phyloP scores from a whole-genome alignment of 352 stramenopile species.

The Globisporangium recalcitrans region DNA sequence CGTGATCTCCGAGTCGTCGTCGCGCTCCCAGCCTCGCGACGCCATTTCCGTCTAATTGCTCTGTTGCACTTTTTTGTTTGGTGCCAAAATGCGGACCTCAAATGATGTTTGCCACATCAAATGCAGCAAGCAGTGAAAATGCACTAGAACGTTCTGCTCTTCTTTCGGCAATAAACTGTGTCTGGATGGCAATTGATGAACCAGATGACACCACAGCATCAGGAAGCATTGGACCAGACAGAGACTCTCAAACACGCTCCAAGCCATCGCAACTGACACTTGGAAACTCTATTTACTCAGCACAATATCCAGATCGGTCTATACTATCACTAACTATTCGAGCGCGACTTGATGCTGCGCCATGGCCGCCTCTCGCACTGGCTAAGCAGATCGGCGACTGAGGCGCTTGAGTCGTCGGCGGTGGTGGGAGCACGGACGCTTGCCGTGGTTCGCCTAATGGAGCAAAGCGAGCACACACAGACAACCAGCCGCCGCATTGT shows the following conservation, averaged over 20 bases:
- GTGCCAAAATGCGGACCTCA: slow-evolving; percentile 2
- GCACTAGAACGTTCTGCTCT: no score
- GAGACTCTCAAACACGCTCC: no score
- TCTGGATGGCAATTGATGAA: no score
- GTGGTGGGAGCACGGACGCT: slow-evolving; percentile 48
- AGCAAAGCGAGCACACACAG: not conserved
- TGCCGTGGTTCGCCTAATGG: slow-evolving; percentile 40
- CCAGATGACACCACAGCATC: no score
- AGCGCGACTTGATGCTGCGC: not conserved
- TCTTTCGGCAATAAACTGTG: no score
- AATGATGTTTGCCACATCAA: slow-evolving; percentile 3
- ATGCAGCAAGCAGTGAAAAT: not conserved
- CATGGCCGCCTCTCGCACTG: not conserved
- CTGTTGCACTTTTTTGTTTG: not conserved
- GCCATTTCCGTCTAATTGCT: slow-evolving; percentile 28
- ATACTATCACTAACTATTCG: slow-evolving; percentile 6
- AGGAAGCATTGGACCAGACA: no score
- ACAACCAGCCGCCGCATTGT: not conserved
- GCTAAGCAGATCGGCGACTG: slow-evolving; percentile 19
- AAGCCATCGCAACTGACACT: not conserved
- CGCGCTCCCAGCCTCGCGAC: slow-evolving; percentile 47
- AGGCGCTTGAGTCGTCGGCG: slow-evolving; percentile 40
- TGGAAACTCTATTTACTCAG: slow-evolving; percentile 3
- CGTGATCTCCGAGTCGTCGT: slow-evolving; percentile 34
- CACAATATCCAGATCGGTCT: not conserved